A percentile compares a stretch with the other conserved stretches of the same genome.
Evolutionary conservation across 257 asterid species (phyloP).

Genomic region (Mentha longifolia): DNA sequence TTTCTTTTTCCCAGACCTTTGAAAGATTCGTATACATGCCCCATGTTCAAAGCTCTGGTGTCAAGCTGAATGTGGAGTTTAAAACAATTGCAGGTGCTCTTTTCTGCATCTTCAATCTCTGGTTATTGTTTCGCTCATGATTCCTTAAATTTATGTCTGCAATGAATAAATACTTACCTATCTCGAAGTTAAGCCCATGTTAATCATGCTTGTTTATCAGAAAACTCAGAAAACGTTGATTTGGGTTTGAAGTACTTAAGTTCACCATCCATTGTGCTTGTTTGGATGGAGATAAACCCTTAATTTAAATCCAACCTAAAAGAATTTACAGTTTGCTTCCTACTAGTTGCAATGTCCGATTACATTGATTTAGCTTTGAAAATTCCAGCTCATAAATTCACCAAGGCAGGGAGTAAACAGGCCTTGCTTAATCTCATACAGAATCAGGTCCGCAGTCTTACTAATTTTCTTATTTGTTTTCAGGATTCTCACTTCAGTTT

Average conservation of each 20-base stretch:
- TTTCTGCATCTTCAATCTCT: slow-evolving; percentile 17
- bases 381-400: slow-evolving; percentile 67
- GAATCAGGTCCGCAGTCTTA: slow-evolving; percentile 60
- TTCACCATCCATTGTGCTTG: neutral
- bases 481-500: slow-evolving; percentile 16
- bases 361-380: slow-evolving; percentile 13
- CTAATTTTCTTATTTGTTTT: neutral
- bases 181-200: neutral
- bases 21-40: slow-evolving; percentile 71
- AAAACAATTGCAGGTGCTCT: slow-evolving; percentile 69
- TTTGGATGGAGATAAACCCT: slow-evolving; percentile 6
- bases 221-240: slow-evolving; percentile 3
- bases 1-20: slow-evolving; percentile 50
- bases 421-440: slow-evolving; percentile 78
- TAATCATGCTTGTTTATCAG: slow-evolving; percentile 19
- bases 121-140: slow-evolving; percentile 4
- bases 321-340: slow-evolving; percentile 3
- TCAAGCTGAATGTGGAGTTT: slow-evolving; percentile 83
- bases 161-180: neutral
- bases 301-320: neutral
- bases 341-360: slow-evolving; percentile 8
- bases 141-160: slow-evolving; percentile 16
- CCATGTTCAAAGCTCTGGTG: slow-evolving; percentile 65
- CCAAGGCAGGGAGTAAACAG: slow-evolving; percentile 77
- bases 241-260: neutral